Base-by-base conservation (phyloP, 1,139 yeast genomes). In the Blastobotrys ciferrii region DNA sequence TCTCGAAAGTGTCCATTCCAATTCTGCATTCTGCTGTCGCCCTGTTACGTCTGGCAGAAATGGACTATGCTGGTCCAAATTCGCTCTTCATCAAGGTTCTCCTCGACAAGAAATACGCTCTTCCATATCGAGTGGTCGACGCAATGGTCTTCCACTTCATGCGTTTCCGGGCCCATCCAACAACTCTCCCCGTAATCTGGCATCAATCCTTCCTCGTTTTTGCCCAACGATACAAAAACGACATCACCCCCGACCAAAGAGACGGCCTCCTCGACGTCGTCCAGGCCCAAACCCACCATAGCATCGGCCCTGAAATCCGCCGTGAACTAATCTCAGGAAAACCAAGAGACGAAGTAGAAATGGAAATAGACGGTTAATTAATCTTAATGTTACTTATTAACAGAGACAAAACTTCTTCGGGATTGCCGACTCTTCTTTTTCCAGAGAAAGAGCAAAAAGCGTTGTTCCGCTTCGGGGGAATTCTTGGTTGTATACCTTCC, bases 11-110 rank as follows among this genome's bases (percentile, higher is more conserved):
- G 13, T 89, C 98, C 2, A 84, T 92, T 28, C 98, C 98, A 7
- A 95, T 87, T 5, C 77, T 89, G 62, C 98, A 92, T 71, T 92
- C 98, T 1, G 87, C 98, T 1, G 98, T 95, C 47, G 98, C 98
- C 12, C 76, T 92, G 56, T 77, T 94, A 56, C 86, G 91, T 67
- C 74, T 92, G 46, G 74, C 89, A 41, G 94, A 87, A 62, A 74
- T 89, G 67, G 47, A 43, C 14, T 91, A 87, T 68, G 76, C 81
- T 9, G 96, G 98, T 20, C 87, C 98, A 1, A 82, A 88, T 13
- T 87, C 96, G 2, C 89, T 91, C 2, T 91, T 92, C 69, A 88
- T 92, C 52, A 81, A 94, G 66, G 87, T 88, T 2, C 75, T 92
- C 53, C 74, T 94, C 44, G 98, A 94, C 66, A 92, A 94, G 73